phyloP scores from a whole-genome alignment of 352 stramenopile genomes.

The Halophytophthora polymorphica region DNA sequence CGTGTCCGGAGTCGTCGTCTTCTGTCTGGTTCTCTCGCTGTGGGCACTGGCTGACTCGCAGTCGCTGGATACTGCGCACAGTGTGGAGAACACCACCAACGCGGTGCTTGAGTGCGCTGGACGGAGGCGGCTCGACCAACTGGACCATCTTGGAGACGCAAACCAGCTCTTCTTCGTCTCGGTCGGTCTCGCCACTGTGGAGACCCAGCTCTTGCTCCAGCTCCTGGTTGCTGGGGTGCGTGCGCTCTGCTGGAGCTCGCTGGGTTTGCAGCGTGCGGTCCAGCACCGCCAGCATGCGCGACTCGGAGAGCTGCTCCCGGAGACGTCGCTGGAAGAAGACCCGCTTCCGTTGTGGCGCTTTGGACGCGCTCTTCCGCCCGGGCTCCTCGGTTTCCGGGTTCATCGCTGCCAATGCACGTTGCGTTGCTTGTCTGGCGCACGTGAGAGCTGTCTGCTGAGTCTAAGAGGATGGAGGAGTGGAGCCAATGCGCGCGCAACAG shows the following conservation, averaged over 20 bases:
- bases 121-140: conserved; percentile 17
- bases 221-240: conserved; percentile 22
- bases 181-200: conserved; percentile 24
- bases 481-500: conserved; percentile 3
- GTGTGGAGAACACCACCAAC: conserved; percentile 30
- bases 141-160: conserved; percentile 72
- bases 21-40: conserved; percentile 28
- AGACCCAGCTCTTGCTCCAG: conserved; percentile 17
- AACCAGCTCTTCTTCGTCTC: conserved; percentile 62
- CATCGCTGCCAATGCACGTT: conserved; percentile 12
- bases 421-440: not conserved
- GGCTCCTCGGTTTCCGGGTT: conserved; percentile 19
- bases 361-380: not conserved
- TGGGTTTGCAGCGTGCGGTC: conserved; percentile 39
- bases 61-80: conserved; percentile 25
- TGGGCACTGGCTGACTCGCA: conserved; percentile 13
- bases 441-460: not conserved
- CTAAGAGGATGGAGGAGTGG: not conserved
- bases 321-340: conserved; percentile 48
- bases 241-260: not conserved
- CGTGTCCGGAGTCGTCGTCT: not conserved
- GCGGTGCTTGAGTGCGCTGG: conserved; percentile 21
- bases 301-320: conserved; percentile 62
- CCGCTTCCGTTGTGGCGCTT: conserved; percentile 9
- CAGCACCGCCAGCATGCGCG: conserved; percentile 63